Evolutionary conservation across 345 rosid species (phyloP), one percentile per base, ranked within the genome.

Genomic region (Clausena lansium): DNA sequence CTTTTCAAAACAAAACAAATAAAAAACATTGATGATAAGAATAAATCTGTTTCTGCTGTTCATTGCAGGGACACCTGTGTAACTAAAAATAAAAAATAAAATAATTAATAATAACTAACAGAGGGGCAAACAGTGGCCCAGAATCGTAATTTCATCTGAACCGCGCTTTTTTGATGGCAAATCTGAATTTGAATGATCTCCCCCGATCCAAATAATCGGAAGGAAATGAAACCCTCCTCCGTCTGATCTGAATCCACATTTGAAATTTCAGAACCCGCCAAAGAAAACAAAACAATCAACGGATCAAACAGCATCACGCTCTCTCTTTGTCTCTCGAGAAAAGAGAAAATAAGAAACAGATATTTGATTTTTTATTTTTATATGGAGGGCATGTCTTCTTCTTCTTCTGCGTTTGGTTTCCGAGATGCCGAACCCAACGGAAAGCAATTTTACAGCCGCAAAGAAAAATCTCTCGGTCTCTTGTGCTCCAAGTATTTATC

Each of bases 401-500:
- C 50, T 45, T 45, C 50, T 45, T 45, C 50, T 4, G 64, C 78
- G 58, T 66, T 71, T 35, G 82, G 38, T 76, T 73, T 74, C 54
- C 80, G 71, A 68, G 86, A 91, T 71, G 81, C 77, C 63, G 95
- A 86, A 17, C 35, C 87, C 76, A 82, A 55, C 50, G 80, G 80
- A 65, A 85, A 77, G 15, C 82, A 80, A 64, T 64, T 78, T 25
- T 93, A 90, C 86, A 77, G 90, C 82, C 91, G 97, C 68, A 93
- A 92, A 80, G 97, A 92, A 45, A 92, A 89, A 88, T 90, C 98
- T 75, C 91, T 93, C 6, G 95, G 94, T 28, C 83, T 92, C 76
- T 55, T 93, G 13, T 93, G 93, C 86, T 76, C 92, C 75, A 90
- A 90, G 98, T 93, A 80, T 45, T 45, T 45, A 45, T 45, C 50